A percentile compares a stretch with the other conserved stretches of the same genome.
These are phyloP conservation scores for Gillenia trifoliata DNA, from an alignment of 306 rosid species.

Conservation along the genomic window DNA sequence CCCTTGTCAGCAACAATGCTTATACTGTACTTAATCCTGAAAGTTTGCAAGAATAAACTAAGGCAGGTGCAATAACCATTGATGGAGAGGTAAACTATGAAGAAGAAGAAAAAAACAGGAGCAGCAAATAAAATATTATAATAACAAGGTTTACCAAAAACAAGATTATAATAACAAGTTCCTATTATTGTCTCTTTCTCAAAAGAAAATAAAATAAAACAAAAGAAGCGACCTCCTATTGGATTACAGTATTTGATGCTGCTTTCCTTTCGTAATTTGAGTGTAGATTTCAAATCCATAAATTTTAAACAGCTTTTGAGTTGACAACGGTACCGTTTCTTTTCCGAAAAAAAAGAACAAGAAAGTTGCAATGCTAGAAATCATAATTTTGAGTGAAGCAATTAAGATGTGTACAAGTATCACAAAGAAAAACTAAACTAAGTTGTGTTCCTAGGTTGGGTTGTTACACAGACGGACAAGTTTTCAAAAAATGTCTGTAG, in stretches of 20 bases:
- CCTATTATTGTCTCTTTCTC: no score
- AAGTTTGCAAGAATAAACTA: slow-evolving; percentile 11
- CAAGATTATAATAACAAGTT: not conserved
- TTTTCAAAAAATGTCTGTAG: not conserved
- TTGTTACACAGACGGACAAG: not conserved
- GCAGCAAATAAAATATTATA: not conserved
- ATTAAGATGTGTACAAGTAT: not conserved
- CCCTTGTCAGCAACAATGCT: slow-evolving; percentile 99
- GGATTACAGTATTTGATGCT: not conserved
- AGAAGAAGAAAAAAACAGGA: not conserved
- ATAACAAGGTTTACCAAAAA: not conserved
- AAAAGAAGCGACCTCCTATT: not conserved
- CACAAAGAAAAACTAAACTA: no score
- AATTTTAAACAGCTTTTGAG: not conserved
- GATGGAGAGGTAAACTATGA: not conserved
- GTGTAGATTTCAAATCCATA: not conserved
- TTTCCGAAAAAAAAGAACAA: not conserved
- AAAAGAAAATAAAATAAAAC: not conserved
- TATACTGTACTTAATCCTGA: slow-evolving; percentile 92
- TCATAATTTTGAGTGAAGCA: not conserved
- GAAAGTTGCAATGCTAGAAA: not conserved
- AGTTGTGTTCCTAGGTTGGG: not conserved
- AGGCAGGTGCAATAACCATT: not conserved
- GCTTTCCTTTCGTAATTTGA: not conserved
- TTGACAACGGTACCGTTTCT: not conserved